A percentile compares a stretch with the other conserved stretches of the same genome.
Evolutionary conservation across 2,329 filamentous ascomycete genomes (phyloP).

Genomic region (Cucurbitaria berberidis): DNA sequence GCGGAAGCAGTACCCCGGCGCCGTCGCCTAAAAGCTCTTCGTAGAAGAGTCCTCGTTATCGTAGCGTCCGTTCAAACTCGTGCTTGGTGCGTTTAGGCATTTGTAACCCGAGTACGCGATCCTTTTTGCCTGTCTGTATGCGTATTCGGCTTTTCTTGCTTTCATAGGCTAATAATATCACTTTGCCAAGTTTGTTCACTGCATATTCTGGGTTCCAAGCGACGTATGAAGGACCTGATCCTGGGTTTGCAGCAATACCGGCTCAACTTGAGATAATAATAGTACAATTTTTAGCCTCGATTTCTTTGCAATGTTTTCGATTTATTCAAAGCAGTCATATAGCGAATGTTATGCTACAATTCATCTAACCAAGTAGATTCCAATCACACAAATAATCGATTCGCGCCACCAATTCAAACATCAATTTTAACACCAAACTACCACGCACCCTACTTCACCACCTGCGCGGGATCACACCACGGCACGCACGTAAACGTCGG

Average conservation of each 20-base stretch:
- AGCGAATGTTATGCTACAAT: not conserved
- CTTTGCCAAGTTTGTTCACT: not conserved
- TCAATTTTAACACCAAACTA: not conserved
- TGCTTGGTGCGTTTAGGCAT: not conserved
- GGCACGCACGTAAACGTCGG: conserved; percentile 35
- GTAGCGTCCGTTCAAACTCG: not conserved
- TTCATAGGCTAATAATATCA: not conserved
- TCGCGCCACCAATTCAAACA: no score
- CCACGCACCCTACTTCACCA: conserved; percentile 9
- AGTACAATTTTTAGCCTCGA: not conserved
- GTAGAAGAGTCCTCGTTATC: not conserved
- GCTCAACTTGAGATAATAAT: not conserved
- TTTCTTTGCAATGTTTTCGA: not conserved
- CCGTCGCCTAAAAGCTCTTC: conserved; percentile 15
- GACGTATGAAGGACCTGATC: no score
- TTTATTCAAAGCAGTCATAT: not conserved
- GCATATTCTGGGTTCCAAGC: no score
- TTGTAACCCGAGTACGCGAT: not conserved
- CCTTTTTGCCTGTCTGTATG: not conserved
- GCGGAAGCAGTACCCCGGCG: conserved; percentile 12
- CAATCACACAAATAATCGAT: no score
- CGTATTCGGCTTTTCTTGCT: not conserved
- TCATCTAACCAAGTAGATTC: not conserved
- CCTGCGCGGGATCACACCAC: conserved; percentile 14
- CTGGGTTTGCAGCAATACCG: no score